These are phyloP conservation scores for Blepharisma stoltei DNA, from an alignment of 73 alveolate species.

Conservation along the genomic window DNA sequence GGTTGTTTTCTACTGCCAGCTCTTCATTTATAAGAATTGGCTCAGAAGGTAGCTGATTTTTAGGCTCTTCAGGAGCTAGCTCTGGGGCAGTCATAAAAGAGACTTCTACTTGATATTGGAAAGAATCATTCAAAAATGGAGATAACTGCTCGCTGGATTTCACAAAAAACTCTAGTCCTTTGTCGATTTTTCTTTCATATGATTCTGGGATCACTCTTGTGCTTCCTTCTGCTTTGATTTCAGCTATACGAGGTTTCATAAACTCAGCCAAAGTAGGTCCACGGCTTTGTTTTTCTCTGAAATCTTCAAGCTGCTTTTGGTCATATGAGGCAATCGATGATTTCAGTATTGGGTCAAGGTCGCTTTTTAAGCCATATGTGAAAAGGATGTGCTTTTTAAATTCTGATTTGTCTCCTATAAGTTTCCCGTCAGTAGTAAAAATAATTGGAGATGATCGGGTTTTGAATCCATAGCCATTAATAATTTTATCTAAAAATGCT, in stretches of 20 bases:
- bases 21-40: not conserved
- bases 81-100: not conserved
- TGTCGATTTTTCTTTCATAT: not conserved
- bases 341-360: not conserved
- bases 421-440: constrained; percentile 60
- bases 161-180: not conserved
- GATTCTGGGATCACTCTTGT: not conserved
- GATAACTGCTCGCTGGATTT: not conserved
- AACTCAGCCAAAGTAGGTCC: not conserved
- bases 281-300: not conserved
- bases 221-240: not conserved
- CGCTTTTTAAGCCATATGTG: constrained; percentile 31
- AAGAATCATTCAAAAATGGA: not conserved
- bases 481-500: constrained; percentile 19
- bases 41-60: not conserved
- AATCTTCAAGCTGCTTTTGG: not conserved
- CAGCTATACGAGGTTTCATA: not conserved
- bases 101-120: not conserved
- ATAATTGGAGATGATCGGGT: constrained; percentile 56
- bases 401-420: constrained; percentile 57
- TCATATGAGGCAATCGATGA: not conserved
- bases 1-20: not conserved
- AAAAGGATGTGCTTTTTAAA: constrained; percentile 52
- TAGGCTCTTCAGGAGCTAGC: not conserved
- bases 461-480: constrained; percentile 54